Base-by-base conservation (phyloP, 768 basidiomycete genomes). In the Rhizopogon salebrosus region DNA sequence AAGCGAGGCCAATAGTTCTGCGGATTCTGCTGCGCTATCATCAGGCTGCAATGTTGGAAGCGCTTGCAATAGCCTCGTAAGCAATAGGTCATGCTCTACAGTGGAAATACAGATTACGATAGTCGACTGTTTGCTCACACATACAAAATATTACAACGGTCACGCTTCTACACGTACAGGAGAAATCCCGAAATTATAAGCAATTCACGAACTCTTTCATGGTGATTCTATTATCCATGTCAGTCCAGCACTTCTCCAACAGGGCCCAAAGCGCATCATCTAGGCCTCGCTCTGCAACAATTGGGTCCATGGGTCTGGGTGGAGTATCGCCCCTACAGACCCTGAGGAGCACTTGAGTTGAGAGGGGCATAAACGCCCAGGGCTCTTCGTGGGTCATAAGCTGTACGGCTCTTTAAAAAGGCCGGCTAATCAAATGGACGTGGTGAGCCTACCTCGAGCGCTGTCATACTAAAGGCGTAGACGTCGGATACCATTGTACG, bases 381-480 rank as follows among this genome's bases (percentile, higher is more conserved):
- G 81, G 81, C 56, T 75, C 75, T n/a, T 72, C 62, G 53, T 80
- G 80, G 0, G 80, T 81, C 62, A 80, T 60, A 0, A 82, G 59
- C 80, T 82, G 52, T 16, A 49, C 26, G 27, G 14, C 5, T 41
- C 27, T 14, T 34, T 22, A 5, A 34, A 34, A 38, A 34, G 27
- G 8, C 8, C 34, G 45, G 45, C 5, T 8, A 9, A 20, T 34
- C 13, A 34, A 46, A 4, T 16, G 8, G 31, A 22, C 7, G 4
- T 34, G 18, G 18, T 31, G 1, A 6, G 48, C 57, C 34, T 56
- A 78, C 80, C 74, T 83, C 82, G 20, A 83, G 66, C 27, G 79
- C 69, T 1, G 81, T 81, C 81, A 83, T 83, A 11, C 68, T 78
- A 29, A 73, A 75, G 6, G 82, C 74, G 54, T 82, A 83, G 14